Percentiles rank a stretch among this genome's conserved stretches.
Evolutionary conservation across 352 stramenopile genomes (phyloP).

Genomic region (Aphanomyces stellatus): DNA sequence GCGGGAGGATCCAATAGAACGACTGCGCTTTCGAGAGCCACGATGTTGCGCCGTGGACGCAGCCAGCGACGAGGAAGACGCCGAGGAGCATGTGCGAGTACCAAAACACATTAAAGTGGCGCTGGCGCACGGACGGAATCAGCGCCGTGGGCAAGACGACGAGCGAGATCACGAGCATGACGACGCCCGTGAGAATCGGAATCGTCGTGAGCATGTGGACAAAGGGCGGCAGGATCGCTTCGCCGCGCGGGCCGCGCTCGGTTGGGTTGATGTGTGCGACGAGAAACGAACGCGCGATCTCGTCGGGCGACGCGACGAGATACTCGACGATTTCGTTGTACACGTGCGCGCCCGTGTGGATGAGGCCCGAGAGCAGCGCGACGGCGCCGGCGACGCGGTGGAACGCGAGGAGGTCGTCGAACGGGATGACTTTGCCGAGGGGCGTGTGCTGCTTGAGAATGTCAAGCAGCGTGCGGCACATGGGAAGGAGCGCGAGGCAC

Average conservation of each 20-base stretch:
- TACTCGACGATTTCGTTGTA: background rate
- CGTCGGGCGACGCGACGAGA: background rate
- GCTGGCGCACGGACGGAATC: slow-evolving; percentile 37
- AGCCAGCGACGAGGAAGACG: slow-evolving; percentile 46
- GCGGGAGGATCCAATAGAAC: slow-evolving; percentile 43
- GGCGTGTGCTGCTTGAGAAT: slow-evolving; percentile 41
- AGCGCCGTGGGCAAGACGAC: slow-evolving; percentile 37
- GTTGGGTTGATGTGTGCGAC: slow-evolving; percentile 42
- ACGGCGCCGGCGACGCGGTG: slow-evolving; percentile 71
- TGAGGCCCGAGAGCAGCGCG: slow-evolving; percentile 46
- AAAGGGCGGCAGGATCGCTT: slow-evolving; percentile 30
- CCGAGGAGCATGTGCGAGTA: slow-evolving; percentile 56
- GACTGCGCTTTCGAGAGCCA: slow-evolving; percentile 53
- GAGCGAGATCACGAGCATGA: slow-evolving; percentile 46
- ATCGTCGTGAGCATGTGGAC: slow-evolving; percentile 35
- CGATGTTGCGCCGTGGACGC: slow-evolving; percentile 47
- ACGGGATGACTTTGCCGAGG: slow-evolving; percentile 37
- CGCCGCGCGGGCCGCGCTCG: slow-evolving; percentile 30
- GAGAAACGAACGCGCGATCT: slow-evolving; percentile 40
- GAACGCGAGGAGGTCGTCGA: slow-evolving; percentile 62
- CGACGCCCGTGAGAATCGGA: slow-evolving; percentile 50
- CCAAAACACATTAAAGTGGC: slow-evolving; percentile 63
- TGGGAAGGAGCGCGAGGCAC: slow-evolving; percentile 54
- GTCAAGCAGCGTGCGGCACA: slow-evolving; percentile 59
- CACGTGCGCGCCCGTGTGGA: slow-evolving; percentile 28